A percentile compares a stretch with the other conserved stretches of the same genome.
phyloP scores from a whole-genome alignment of 179 eudicot species.

The Pouteria campechiana region DNA sequence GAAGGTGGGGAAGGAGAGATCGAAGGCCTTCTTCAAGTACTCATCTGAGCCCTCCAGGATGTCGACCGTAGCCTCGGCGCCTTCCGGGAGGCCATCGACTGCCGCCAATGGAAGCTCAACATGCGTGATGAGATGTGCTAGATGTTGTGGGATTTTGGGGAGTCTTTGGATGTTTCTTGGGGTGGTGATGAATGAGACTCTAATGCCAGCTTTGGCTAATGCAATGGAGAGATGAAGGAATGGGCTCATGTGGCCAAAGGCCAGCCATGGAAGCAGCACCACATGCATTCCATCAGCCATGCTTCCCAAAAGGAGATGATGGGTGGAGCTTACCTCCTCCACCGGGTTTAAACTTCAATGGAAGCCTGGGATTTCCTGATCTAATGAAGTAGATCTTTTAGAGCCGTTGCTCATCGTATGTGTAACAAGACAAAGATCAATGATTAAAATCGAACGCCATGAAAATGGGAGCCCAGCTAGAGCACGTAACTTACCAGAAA shows the following conservation, averaged over 20 bases:
- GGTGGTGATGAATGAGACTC: conserved; percentile 17
- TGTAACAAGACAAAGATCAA: no score
- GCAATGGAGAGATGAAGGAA: conserved; percentile 13
- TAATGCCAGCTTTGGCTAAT: conserved; percentile 14
- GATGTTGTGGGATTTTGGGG: conserved; percentile 12
- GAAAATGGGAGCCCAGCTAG: no score
- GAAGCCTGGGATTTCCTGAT: no score
- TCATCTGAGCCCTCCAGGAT: conserved; percentile 9
- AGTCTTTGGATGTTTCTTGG: conserved; percentile 14
- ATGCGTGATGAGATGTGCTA: conserved; percentile 2
- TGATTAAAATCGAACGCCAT: no score
- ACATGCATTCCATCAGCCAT: no score
- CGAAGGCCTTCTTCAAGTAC: conserved; percentile 11
- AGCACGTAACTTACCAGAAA: no score
- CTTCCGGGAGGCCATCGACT: conserved; percentile 10
- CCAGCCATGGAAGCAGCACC: conserved; percentile 18
- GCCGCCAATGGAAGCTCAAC: conserved; percentile 12
- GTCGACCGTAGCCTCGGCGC: conserved; percentile 36
- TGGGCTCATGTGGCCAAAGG: conserved; percentile 18
- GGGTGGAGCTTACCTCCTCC: no score
- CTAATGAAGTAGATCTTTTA: no score
- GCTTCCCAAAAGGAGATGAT: no score
- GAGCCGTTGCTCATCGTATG: no score
- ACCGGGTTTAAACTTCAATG: no score
- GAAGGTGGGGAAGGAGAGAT: no score